A percentile compares a stretch with the other conserved stretches of the same genome.
Evolutionary conservation across 1,284 basidiomycete species (phyloP).

Genomic region (Rhizoctonia solani): DNA sequence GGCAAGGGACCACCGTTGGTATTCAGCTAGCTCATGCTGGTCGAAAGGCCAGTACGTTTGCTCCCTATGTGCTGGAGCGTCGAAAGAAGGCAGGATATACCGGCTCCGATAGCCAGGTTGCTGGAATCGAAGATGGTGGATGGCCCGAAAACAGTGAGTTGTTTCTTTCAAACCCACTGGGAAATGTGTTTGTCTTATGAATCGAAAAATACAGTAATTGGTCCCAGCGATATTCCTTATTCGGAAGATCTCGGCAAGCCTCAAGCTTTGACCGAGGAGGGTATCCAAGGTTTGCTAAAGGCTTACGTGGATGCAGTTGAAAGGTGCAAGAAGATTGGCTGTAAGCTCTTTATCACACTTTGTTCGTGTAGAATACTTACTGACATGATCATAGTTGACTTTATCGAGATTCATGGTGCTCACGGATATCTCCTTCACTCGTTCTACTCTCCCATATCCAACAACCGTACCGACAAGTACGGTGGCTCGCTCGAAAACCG

Average conservation of each 20-base stretch:
- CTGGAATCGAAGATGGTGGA: conserved; percentile 56
- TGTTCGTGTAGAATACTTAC: conserved; percentile 37
- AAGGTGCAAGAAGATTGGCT: conserved; percentile 65
- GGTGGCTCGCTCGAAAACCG: conserved; percentile 79
- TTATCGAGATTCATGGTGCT: conserved; percentile 77
- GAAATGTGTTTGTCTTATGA: background rate
- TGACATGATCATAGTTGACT: conserved; percentile 60
- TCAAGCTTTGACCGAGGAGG: conserved; percentile 57
- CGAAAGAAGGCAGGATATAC: conserved; percentile 45
- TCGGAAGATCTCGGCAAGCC: conserved; percentile 56
- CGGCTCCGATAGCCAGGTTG: conserved; percentile 40
- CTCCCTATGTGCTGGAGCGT: conserved; percentile 54
- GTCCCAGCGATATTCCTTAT: conserved; percentile 63
- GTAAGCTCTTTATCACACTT: conserved; percentile 49
- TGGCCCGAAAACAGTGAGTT: conserved; percentile 68
- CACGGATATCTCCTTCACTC: conserved; percentile 69
- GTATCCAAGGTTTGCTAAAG: conserved; percentile 51
- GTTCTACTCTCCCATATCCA: conserved; percentile 73
- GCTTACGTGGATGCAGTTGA: conserved; percentile 59
- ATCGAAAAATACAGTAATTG: conserved; percentile 45
- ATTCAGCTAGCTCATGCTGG: conserved; percentile 84
- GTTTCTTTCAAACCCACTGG: background rate
- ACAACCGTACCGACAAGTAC: conserved; percentile 68
- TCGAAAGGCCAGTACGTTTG: conserved; percentile 67
- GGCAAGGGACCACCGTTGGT: conserved; percentile 59